A percentile compares a stretch with the other conserved stretches of the same genome.
Conservation (phyloP, 2,329 filamentous ascomycete genomes). For the Aspergillus vadensis region DNA sequence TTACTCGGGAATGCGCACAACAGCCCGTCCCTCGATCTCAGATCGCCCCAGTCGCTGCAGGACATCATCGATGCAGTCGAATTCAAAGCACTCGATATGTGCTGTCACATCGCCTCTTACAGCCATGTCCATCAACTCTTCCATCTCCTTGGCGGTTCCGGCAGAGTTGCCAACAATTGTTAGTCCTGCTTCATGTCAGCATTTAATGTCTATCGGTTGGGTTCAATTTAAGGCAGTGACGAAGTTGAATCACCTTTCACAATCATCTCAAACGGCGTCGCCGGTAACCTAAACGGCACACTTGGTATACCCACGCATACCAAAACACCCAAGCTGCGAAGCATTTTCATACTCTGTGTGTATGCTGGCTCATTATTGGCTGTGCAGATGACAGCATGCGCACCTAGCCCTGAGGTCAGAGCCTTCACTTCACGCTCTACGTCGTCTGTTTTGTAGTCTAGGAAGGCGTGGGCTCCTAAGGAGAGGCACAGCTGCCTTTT, state of each 20-base stretch:
- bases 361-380: slow-evolving; percentile 51
- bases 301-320: slow-evolving; percentile 53
- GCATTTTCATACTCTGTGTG: slow-evolving; percentile 45
- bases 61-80: slow-evolving; percentile 39
- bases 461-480: slow-evolving; percentile 36
- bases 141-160: slow-evolving; percentile 49
- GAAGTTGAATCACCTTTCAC: slow-evolving; percentile 39
- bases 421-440: slow-evolving; percentile 43
- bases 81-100: slow-evolving; percentile 39
- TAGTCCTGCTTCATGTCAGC: slow-evolving; percentile 33
- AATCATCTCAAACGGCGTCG: slow-evolving; percentile 51
- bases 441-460: slow-evolving; percentile 41
- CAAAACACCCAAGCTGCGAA: slow-evolving; percentile 50
- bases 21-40: slow-evolving; percentile 42
- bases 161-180: slow-evolving; percentile 52
- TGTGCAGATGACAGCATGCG: slow-evolving; percentile 50
- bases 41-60: slow-evolving; percentile 38
- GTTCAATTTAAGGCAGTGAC: too few species aligned
- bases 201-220: too few species aligned
- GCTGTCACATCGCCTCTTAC: slow-evolving; percentile 45
- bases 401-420: slow-evolving; percentile 47
- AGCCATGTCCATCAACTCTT: slow-evolving; percentile 48
- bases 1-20: slow-evolving; percentile 36
- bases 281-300: slow-evolving; percentile 46
- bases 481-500: slow-evolving; percentile 38